These are phyloP conservation scores for Coemansia furcata DNA, from an alignment of 192 early-diverging fungal species.

Conservation along the genomic window DNA sequence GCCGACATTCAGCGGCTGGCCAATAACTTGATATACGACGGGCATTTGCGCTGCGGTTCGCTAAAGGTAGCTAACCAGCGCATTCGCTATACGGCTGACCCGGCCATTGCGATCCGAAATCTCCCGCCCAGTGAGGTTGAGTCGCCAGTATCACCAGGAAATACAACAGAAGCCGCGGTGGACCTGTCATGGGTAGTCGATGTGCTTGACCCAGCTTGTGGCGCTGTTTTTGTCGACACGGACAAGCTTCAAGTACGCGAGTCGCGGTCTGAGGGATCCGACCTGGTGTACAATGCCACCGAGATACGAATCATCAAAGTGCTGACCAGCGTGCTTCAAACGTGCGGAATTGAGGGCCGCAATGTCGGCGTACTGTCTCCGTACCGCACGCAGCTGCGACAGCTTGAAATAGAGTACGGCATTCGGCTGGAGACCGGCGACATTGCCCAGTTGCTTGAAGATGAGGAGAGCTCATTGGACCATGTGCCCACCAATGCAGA, in stretches of 20 bases:
- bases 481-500: background rate
- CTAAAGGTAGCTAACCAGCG: conserved; percentile 58
- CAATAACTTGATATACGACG: conserved; percentile 81
- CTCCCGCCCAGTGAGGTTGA: conserved; percentile 10
- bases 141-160: background rate
- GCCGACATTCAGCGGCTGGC: conserved; percentile 81
- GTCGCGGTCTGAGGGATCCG: conserved; percentile 46
- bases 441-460: background rate
- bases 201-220: conserved; percentile 61
- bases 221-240: conserved; percentile 81
- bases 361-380: conserved; percentile 84
- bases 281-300: conserved; percentile 65
- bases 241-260: conserved; percentile 69
- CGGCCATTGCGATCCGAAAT: conserved; percentile 4
- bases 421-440: conserved; percentile 12
- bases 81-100: conserved; percentile 29
- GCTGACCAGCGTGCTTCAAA: conserved; percentile 57
- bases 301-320: conserved; percentile 66
- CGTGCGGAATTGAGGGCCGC: conserved; percentile 62
- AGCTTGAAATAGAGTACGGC: conserved; percentile 43
- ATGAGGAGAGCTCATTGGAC: background rate
- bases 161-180: background rate
- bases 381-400: conserved; percentile 70
- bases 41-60: conserved; percentile 73
- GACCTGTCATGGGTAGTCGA: conserved; percentile 60